Evolutionary conservation across 1,139 yeast genomes (phyloP), one percentile per base, ranked within the genome.

Genomic region (Yamadazyma epiphylla): DNA sequence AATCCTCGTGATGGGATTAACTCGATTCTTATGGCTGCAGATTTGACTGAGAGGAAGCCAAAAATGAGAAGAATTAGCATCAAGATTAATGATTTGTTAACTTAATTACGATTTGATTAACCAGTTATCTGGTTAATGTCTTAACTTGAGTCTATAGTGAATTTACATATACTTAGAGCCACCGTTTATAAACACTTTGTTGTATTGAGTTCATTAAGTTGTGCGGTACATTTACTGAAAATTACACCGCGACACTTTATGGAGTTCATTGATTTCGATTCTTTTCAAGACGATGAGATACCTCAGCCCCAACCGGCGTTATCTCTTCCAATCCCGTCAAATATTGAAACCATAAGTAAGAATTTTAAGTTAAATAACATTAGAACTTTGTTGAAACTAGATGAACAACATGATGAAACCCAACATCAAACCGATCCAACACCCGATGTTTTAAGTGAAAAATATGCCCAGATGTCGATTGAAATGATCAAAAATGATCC

Each of bases 271-370:
- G 73, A 63, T 40, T 65, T 60, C 33, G 72, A 64, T 29, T 48
- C 67, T 15, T 61, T 58, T 34, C 52, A 51, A 26, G 48, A 45
- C 20, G 60, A 51, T 28, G 49, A 48, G 31, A 46, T 61, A 15
- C 71, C 71, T 4, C 65, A 60, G 29, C 73, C 73, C 4, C 71
- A 66, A 35, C 71, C 72, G 13, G 64, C 73, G n/a, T 55, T 67
- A 21, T 53, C 70, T n/a, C 43, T 68, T 16, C 70, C 73, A 3
- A 48, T 65, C 10, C 48, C 65, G 12, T 44, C 69, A n/a, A 64
- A 66, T 38, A 63, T 66, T 16, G 71, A 65, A 35, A 52, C 36
- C 25, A 38, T 66, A 11, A 58, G 70, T 24, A 57, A 62, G 35
- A 55, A 51, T 30, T 45, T 66, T 30, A 57, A 53, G 24, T 53